A percentile compares a stretch with the other conserved stretches of the same genome.
These are phyloP conservation scores for Ceratobasidium sp. DNA, from an alignment of 1,284 basidiomycete species.

Conservation along the genomic window DNA sequence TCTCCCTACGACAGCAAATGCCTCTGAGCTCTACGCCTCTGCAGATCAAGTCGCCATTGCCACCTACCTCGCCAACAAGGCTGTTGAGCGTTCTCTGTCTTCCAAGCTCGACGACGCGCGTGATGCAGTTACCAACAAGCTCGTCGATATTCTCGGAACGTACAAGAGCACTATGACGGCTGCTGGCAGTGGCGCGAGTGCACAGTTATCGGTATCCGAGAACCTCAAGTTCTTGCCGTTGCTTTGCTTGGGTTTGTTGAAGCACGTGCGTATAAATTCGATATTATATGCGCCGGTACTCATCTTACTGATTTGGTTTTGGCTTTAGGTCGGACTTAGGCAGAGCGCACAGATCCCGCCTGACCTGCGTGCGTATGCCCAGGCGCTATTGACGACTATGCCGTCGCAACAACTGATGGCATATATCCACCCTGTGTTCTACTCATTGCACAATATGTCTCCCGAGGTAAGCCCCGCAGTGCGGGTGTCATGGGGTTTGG, in stretches of 20 bases:
- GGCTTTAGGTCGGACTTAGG: constrained; percentile 81
- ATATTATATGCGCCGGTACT: no score
- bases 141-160: constrained; percentile 89
- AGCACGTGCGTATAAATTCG: constrained; percentile 82
- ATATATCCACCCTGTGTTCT: constrained; percentile 95
- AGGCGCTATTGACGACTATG: constrained; percentile 89
- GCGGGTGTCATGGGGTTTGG: no score
- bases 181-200: constrained; percentile 89
- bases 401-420: constrained; percentile 92
- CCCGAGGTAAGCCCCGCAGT: constrained; percentile 80
- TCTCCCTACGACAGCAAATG: constrained; percentile 90
- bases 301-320: background rate
- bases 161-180: constrained; percentile 99
- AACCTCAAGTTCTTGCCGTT: constrained; percentile 96
- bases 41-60: constrained; percentile 95
- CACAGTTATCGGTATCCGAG: constrained; percentile 91
- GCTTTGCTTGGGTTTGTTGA: constrained; percentile 87
- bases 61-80: constrained; percentile 94
- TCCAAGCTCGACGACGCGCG: constrained; percentile 95
- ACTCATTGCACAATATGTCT: constrained; percentile 96
- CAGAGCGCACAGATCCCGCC: constrained; percentile 97
- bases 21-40: constrained; percentile 94
- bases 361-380: constrained; percentile 95
- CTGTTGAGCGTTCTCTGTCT: constrained; percentile 90
- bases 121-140: constrained; percentile 88